These are phyloP conservation scores for Talaromyces atroroseus DNA, from an alignment of 2,329 filamentous ascomycete species.

Conservation along the genomic window DNA sequence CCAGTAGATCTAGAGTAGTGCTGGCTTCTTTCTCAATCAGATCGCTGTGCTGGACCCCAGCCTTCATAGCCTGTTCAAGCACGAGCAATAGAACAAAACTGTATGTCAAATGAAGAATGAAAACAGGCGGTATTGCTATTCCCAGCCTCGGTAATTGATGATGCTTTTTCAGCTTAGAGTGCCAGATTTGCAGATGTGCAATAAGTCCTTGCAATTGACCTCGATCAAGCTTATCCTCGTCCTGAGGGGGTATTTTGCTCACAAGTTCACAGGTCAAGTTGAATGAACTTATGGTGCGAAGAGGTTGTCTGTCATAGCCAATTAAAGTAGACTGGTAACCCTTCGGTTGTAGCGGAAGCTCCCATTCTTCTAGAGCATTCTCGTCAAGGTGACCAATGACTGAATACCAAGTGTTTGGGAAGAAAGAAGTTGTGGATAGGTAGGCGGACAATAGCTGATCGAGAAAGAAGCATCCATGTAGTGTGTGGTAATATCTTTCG, in stretches of 20 bases:
- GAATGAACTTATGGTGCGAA: constrained; percentile 12
- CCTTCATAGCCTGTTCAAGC: constrained; percentile 3
- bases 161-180: constrained; percentile 10
- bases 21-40: constrained; percentile 6
- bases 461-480: constrained; percentile 18
- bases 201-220: constrained; percentile 5
- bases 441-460: constrained; percentile 31
- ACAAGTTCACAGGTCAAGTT: constrained; percentile 9
- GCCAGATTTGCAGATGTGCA: constrained; percentile 10
- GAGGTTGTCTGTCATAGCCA: constrained; percentile 6
- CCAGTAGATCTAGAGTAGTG: constrained; percentile 3
- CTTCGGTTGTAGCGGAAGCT: constrained; percentile 5
- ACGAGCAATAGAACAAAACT: constrained; percentile 10
- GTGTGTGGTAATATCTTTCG: constrained; percentile 20
- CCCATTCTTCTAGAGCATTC: constrained; percentile 13
- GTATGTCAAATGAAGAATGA: constrained; percentile 11
- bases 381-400: constrained; percentile 10
- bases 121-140: constrained; percentile 6
- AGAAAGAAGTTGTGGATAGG: constrained; percentile 28
- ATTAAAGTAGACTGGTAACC: background rate
- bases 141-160: constrained; percentile 11
- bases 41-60: background rate
- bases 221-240: background rate
- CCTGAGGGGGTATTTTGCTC: constrained; percentile 3
- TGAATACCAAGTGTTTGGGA: constrained; percentile 5